Evolutionary conservation across 164 flowering plant species (phyloP).

Genomic region (Piper betle): DNA sequence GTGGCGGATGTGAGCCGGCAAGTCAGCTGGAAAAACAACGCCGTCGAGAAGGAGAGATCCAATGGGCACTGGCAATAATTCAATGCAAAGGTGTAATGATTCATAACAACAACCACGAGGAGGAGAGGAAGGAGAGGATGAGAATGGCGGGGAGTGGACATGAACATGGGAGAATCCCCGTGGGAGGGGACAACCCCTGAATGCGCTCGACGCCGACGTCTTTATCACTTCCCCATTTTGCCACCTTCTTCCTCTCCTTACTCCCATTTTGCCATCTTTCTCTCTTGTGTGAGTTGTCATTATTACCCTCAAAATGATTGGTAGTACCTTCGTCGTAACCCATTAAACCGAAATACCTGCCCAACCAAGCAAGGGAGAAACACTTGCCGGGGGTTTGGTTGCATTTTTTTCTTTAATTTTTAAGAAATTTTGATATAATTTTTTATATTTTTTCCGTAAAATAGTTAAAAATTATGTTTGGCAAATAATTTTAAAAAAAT

Average conservation of each 20-base stretch:
- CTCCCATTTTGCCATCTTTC: neutral
- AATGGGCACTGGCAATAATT: neutral
- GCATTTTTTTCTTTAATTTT: too few relatives aligned
- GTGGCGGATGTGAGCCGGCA: neutral
- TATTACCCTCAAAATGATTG: neutral
- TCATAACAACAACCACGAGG: neutral
- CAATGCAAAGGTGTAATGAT: neutral
- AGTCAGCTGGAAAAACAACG: neutral
- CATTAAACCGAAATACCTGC: neutral
- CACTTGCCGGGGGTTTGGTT: too few relatives aligned
- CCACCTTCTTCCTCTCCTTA: too few relatives aligned
- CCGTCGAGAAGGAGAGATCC: neutral
- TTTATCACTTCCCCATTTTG: conserved; percentile 1
- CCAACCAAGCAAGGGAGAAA: too few relatives aligned
- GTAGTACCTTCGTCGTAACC: neutral
- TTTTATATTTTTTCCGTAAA: neutral
- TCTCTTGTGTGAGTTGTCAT: neutral
- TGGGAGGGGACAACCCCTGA: conserved; percentile 48
- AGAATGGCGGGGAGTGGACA: neutral
- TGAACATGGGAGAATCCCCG: conserved; percentile 63
- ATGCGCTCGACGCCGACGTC: conserved; percentile 18
- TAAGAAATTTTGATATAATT: neutral
- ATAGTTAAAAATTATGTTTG: neutral
- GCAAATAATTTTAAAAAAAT: neutral
- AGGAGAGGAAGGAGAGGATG: neutral